Evolutionary conservation across 2,329 filamentous ascomycete species (phyloP).

Genomic region (Scedosporium dehoogii): DNA sequence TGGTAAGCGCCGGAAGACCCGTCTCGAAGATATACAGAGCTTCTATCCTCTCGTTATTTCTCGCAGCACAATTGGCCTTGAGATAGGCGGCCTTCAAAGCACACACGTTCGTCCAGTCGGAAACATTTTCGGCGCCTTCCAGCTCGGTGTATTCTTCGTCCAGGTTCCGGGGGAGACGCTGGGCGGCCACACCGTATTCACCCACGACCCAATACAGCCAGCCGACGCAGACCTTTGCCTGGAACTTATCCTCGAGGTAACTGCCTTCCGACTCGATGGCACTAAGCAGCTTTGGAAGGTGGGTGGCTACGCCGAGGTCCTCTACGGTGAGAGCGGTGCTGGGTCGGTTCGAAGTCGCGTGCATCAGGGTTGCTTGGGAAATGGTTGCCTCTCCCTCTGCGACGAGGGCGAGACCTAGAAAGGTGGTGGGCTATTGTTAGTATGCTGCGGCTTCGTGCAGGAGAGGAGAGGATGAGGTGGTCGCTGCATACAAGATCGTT

Average conservation of each 20-base stretch:
- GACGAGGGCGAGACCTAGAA: slow-evolving; percentile 43
- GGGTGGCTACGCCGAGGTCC: slow-evolving; percentile 33
- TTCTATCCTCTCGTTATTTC: slow-evolving; percentile 38
- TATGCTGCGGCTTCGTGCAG: neutral
- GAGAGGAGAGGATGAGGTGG: slow-evolving; percentile 3
- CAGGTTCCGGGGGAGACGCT: slow-evolving; percentile 54
- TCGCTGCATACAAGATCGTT: slow-evolving; percentile 61
- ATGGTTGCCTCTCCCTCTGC: slow-evolving; percentile 61
- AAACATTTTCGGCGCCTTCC: slow-evolving; percentile 41
- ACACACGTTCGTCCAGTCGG: slow-evolving; percentile 75
- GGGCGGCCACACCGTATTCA: slow-evolving; percentile 54
- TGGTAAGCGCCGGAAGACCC: slow-evolving; percentile 52
- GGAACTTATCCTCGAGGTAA: slow-evolving; percentile 53
- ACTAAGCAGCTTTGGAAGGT: slow-evolving; percentile 40
- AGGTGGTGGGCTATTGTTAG: neutral
- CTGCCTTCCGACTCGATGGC: slow-evolving; percentile 49
- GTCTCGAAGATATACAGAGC: slow-evolving; percentile 59
- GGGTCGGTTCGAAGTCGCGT: slow-evolving; percentile 25
- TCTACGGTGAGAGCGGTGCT: slow-evolving; percentile 30
- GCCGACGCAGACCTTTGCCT: slow-evolving; percentile 72
- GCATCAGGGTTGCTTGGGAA: slow-evolving; percentile 41
- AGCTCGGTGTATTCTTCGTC: slow-evolving; percentile 43
- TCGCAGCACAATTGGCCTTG: slow-evolving; percentile 54
- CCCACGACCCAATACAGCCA: slow-evolving; percentile 75
- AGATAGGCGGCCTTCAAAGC: slow-evolving; percentile 70